These are phyloP conservation scores for Paragyromitra xinjiangensis DNA, from an alignment of 495 filamentous ascomycete species.

Conservation along the genomic window DNA sequence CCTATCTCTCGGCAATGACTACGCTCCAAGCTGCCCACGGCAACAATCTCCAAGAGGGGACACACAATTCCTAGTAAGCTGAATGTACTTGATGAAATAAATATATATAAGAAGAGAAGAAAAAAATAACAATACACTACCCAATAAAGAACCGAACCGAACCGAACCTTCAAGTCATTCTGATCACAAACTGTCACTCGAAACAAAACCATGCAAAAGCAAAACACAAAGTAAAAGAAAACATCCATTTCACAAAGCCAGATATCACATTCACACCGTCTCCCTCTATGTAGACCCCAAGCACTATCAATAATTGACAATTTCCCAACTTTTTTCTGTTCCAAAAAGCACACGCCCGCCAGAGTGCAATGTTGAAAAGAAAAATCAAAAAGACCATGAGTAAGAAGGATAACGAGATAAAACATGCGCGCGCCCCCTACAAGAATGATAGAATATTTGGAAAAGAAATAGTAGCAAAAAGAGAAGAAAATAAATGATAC, in stretches of 20 bases:
- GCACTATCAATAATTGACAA: slow-evolving; percentile 18
- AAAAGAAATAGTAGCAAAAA: slow-evolving; percentile 10
- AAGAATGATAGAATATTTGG: slow-evolving; percentile 18
- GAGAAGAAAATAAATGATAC: background rate
- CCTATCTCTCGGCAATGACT: background rate
- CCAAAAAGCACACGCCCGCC: slow-evolving; percentile 20
- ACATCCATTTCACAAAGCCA: slow-evolving; percentile 8
- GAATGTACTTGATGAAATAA: no score
- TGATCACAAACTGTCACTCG: slow-evolving; percentile 21
- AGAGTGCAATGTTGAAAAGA: background rate
- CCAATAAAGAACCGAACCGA: background rate
- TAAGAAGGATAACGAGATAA: slow-evolving; percentile 15
- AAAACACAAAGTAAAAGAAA: background rate
- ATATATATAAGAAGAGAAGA: background rate
- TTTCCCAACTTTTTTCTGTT: slow-evolving; percentile 33
- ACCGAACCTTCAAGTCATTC: background rate
- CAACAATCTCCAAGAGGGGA: background rate
- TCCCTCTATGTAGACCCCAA: background rate
- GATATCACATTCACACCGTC: background rate
- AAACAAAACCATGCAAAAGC: background rate
- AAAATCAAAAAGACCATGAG: slow-evolving; percentile 9
- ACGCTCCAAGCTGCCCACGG: background rate
- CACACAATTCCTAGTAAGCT: background rate
- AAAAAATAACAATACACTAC: background rate
- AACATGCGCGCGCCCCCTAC: slow-evolving; percentile 34